Evolutionary conservation across 140 eudicot genomes (phyloP), one percentile per base, ranked within the genome.

Genomic region (Cichorium intybus): DNA sequence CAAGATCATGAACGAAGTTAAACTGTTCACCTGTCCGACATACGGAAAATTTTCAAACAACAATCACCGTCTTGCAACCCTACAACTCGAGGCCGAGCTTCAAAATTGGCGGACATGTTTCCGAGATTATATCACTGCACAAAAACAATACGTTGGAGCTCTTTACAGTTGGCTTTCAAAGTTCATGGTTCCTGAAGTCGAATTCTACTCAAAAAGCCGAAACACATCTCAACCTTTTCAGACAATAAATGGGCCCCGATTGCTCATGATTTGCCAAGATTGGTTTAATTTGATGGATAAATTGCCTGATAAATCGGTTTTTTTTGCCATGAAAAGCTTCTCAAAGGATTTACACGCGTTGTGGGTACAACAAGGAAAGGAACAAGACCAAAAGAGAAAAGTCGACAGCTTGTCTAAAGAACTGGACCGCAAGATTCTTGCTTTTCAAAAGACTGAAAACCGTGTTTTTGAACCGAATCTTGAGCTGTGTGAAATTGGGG

Each of bases 91-190:
- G 64, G 82, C 82, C 3, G 97, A 93, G 83, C 86, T 93, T 69
- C 80, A 77, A 29, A 93, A 93, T 59, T 93, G 99, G 99, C 82
- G 87, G 5, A 52, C 81, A 7, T 81, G 96, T 33, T 88, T 88
- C 64, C 76, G 64, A 2, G 99, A 81, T 5, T 93, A 93, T 43
- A 43, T 84, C 20, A 55, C 74, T 0, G 90, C 97, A 31, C 97
- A 88, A 54, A 93, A 73, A 67, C 84, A 79, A 16, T 93, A 88
- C 53, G 75, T 89, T 9, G 88, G 78, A 68, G 86, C 94, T 57
- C 94, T 93, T 37, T 87, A 85, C 62, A 87, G 95, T 41, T 93
- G 99, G 99, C 75, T 93, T 16, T 89, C 95, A 7, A 93, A 85
- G 71, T 92, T 92, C 55, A 79, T 88, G 14, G 84, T 82, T 12